These are phyloP conservation scores for Diplodia scrobiculata DNA, from an alignment of 2,329 filamentous ascomycete genomes.

Conservation along the genomic window DNA sequence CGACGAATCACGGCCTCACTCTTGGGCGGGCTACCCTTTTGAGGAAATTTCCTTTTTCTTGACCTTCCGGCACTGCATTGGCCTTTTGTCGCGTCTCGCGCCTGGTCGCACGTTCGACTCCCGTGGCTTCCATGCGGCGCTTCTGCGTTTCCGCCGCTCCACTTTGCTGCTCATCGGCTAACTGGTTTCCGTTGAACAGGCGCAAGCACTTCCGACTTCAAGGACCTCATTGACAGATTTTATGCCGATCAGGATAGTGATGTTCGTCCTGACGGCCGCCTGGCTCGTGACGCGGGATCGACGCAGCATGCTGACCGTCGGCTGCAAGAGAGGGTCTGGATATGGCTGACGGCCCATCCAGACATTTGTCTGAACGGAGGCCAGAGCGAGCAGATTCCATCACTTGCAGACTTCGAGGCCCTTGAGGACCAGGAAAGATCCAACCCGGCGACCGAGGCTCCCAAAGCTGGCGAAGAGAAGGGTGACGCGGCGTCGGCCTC, in stretches of 20 bases:
- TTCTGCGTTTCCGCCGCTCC: constrained; percentile 25
- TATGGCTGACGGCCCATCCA: constrained; percentile 58
- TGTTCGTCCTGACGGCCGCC: not conserved
- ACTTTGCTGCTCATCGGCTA: constrained; percentile 21
- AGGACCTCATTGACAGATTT: constrained; percentile 43
- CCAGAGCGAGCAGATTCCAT: constrained; percentile 38
- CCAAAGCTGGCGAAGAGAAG: not conserved
- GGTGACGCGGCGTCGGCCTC: not conserved
- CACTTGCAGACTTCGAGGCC: constrained; percentile 40
- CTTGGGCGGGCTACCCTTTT: constrained; percentile 8
- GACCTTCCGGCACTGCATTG: not conserved
- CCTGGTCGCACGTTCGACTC: constrained; percentile 29
- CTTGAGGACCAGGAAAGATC: constrained; percentile 32
- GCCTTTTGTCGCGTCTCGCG: constrained; percentile 1
- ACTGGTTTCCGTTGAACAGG: constrained; percentile 36
- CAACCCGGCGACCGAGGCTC: not conserved
- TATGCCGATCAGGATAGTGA: constrained; percentile 35
- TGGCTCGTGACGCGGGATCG: constrained; percentile 11
- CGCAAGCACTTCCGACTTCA: constrained; percentile 47
- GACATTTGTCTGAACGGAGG: constrained; percentile 55
- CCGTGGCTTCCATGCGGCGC: constrained; percentile 24
- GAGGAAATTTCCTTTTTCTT: constrained; percentile 12
- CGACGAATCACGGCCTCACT: constrained; percentile 26
- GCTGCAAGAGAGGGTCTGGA: constrained; percentile 59
- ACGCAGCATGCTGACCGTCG: constrained; percentile 49